Evolutionary conservation across 2,329 filamentous ascomycete species (phyloP).

Genomic region (Thermothelomyces thermophilus): DNA sequence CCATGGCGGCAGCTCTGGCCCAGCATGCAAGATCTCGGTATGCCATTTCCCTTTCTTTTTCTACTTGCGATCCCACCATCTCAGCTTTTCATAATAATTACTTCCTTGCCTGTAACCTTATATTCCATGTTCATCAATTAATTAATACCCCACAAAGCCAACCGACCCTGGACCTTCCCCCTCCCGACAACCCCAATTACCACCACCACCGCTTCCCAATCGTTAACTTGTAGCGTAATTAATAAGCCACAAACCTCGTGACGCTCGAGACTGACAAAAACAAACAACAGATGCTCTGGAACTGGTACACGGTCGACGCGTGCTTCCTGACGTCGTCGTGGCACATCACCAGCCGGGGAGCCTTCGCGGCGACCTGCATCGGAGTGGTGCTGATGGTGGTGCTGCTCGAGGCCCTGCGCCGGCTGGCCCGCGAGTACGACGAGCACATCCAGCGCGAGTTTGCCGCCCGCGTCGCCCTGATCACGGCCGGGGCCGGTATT

Average conservation of each 20-base stretch:
- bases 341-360: slow-evolving; percentile 35
- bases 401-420: slow-evolving; percentile 35
- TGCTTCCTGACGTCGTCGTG: slow-evolving; percentile 38
- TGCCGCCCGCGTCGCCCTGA: slow-evolving; percentile 29
- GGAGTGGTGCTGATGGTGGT: slow-evolving; percentile 37
- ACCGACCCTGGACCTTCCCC: too few species aligned
- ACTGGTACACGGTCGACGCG: slow-evolving; percentile 38
- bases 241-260: too few species aligned
- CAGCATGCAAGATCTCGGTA: slow-evolving; percentile 24
- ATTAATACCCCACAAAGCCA: too few species aligned
- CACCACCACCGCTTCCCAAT: too few species aligned
- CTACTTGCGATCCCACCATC: too few species aligned
- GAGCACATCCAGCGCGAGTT: slow-evolving; percentile 35
- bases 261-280: too few species aligned
- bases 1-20: neutral
- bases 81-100: too few species aligned
- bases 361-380: slow-evolving; percentile 40
- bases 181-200: too few species aligned
- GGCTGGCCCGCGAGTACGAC: slow-evolving; percentile 38
- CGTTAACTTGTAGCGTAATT: too few species aligned
- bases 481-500: slow-evolving; percentile 1
- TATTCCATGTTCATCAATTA: too few species aligned
- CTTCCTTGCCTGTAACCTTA: too few species aligned
- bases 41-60: neutral
- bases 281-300: slow-evolving; percentile 42